phyloP scores from a whole-genome alignment of 2,329 filamentous ascomycete genomes.

The Trichoderma aggressivum region DNA sequence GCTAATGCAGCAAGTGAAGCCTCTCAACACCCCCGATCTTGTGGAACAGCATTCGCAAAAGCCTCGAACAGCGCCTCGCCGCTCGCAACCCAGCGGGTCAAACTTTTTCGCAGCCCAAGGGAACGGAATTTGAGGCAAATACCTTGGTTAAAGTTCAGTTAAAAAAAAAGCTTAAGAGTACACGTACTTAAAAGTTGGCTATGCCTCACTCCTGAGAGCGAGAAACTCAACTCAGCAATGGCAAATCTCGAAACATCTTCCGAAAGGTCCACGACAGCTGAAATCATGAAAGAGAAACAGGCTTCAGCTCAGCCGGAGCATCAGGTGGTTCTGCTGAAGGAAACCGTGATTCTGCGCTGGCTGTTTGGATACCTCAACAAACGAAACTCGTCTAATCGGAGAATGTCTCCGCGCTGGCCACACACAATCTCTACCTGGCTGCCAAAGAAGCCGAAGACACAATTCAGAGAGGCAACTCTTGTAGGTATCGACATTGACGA shows the following conservation, averaged over 20 bases:
- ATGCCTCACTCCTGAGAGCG: not conserved
- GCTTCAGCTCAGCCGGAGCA: not conserved
- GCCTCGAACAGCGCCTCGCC: not conserved
- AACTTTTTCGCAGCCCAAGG: not conserved
- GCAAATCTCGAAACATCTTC: not conserved
- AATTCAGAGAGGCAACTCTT: conserved; percentile 7
- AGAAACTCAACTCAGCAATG: not conserved
- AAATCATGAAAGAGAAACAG: conserved; percentile 2
- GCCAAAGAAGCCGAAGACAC: not conserved
- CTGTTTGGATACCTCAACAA: conserved; percentile 15
- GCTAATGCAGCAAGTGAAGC: too few relatives aligned
- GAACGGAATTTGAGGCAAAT: not conserved
- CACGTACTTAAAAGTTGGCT: not conserved
- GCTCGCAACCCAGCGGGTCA: not conserved
- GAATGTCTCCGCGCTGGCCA: not conserved
- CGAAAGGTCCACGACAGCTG: not conserved
- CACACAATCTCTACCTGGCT: not conserved
- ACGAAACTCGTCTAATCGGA: not conserved
- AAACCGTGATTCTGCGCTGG: conserved; percentile 13
- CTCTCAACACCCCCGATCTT: too few relatives aligned
- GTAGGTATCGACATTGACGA: conserved; percentile 17
- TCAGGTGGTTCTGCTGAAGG: conserved; percentile 13
- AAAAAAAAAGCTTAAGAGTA: not conserved
- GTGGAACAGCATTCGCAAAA: not conserved
- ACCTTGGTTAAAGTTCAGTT: not conserved